Conservation (phyloP, 2,329 filamentous ascomycete genomes). For the Albophoma yamanashiensis region DNA sequence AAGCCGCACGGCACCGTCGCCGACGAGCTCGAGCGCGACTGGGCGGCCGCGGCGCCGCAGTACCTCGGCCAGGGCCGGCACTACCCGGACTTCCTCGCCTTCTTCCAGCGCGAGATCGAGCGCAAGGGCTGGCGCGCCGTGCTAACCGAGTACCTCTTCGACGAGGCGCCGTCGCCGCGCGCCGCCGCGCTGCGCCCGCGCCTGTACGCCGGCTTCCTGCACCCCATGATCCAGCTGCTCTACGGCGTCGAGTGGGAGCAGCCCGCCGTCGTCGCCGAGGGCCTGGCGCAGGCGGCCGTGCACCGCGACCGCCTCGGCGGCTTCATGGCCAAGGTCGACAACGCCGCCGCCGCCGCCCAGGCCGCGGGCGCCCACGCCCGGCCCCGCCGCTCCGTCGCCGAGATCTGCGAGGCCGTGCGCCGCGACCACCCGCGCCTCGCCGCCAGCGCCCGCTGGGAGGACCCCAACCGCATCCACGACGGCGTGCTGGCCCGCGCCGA, state of each 20-base stretch:
- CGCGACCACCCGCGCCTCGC: constrained; percentile 44
- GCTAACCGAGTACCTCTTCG: constrained; percentile 59
- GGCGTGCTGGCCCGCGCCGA: constrained; percentile 55
- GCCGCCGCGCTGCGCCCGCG: constrained; percentile 60
- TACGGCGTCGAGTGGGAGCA: constrained; percentile 78
- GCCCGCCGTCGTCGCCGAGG: constrained; percentile 71
- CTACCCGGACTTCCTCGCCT: constrained; percentile 66
- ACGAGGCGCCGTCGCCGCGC: constrained; percentile 47
- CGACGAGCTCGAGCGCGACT: constrained; percentile 42
- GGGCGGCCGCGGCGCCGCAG: constrained; percentile 36
- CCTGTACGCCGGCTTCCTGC: constrained; percentile 59
- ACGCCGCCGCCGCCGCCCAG: constrained; percentile 20
- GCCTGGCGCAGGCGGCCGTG: constrained; percentile 63
- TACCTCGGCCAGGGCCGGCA: constrained; percentile 51
- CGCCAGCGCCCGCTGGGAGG: constrained; percentile 31
- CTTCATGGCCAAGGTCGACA: constrained; percentile 45
- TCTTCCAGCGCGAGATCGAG: constrained; percentile 67
- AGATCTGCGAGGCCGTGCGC: constrained; percentile 49
- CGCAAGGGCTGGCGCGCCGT: constrained; percentile 47
- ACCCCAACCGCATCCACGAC: constrained; percentile 56
- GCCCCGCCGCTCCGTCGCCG: constrained; percentile 21
- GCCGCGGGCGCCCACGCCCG: not conserved
- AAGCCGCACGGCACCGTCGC: constrained; percentile 38
- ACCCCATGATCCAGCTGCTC: constrained; percentile 76
- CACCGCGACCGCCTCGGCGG: constrained; percentile 47